Percentiles rank a stretch among this genome's conserved stretches.
phyloP scores from a whole-genome alignment of 169 alveolate species.

The Plasmodium ovale region DNA sequence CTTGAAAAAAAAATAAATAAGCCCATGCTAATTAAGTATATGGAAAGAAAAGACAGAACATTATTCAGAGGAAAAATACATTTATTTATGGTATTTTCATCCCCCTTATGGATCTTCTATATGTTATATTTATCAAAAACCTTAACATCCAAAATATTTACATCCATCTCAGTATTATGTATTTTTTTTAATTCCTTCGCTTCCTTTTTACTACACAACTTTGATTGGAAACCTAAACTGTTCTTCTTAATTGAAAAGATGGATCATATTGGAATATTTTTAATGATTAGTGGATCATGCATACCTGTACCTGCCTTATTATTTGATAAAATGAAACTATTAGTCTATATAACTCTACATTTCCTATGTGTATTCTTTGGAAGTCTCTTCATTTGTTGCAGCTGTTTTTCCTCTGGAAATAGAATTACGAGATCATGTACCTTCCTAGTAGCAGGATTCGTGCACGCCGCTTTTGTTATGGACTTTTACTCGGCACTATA shows the following conservation, averaged over 20 bases:
- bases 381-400: slow-evolving; percentile 27
- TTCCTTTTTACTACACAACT: slow-evolving; percentile 60
- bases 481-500: slow-evolving; percentile 50
- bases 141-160: slow-evolving; percentile 17
- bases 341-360: slow-evolving; percentile 70
- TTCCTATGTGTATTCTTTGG: slow-evolving; percentile 78
- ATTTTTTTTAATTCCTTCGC: slow-evolving; percentile 67
- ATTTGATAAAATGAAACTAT: slow-evolving; percentile 53
- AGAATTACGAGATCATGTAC: slow-evolving; percentile 70
- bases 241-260: slow-evolving; percentile 24
- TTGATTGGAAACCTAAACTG: slow-evolving; percentile 78
- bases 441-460: slow-evolving; percentile 75
- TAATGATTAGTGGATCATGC: slow-evolving; percentile 85
- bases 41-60: slow-evolving; percentile 74
- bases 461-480: slow-evolving; percentile 45
- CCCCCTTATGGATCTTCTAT: slow-evolving; percentile 80
- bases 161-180: slow-evolving; percentile 50
- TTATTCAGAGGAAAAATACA: slow-evolving; percentile 82
- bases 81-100: slow-evolving; percentile 72
- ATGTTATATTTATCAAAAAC: slow-evolving; percentile 61
- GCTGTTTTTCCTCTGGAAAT: slow-evolving; percentile 43
- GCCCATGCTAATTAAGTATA: slow-evolving; percentile 49
- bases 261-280: slow-evolving; percentile 79
- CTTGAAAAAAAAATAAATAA: slow-evolving; percentile 53
- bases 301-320: slow-evolving; percentile 72